These are phyloP conservation scores for Aeminium ludgeri DNA, from an alignment of 495 filamentous ascomycete genomes.

Conservation along the genomic window DNA sequence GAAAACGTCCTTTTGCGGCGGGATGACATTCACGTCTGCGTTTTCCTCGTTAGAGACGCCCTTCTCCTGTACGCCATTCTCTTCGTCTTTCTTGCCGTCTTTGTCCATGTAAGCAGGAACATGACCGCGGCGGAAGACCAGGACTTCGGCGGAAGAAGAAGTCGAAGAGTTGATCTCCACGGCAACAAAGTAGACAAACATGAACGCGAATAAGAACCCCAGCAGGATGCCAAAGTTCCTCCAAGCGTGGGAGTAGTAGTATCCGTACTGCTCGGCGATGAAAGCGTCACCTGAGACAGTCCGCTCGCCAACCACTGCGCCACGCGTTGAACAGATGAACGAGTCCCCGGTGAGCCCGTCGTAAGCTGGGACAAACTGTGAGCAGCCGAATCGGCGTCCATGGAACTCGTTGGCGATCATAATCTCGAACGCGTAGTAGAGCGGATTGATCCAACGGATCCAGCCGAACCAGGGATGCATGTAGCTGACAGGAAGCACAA, in stretches of 20 bases:
- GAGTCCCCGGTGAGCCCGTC: conserved; percentile 3
- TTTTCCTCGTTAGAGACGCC: conserved; percentile 1
- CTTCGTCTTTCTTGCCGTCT: conserved; percentile 9
- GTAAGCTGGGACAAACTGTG: conserved; percentile 6
- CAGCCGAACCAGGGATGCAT: conserved; percentile 28
- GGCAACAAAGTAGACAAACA: conserved; percentile 12
- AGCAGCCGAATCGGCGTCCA: conserved; percentile 8
- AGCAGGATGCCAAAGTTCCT: conserved; percentile 19
- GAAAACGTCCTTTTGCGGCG: conserved; percentile 12
- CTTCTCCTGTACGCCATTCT: conserved; percentile 5
- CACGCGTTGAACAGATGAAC: conserved; percentile 8
- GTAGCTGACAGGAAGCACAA: conserved; percentile 31
- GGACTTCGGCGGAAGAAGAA: conserved; percentile 12
- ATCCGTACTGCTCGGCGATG: conserved; percentile 7
- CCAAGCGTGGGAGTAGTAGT: conserved; percentile 12
- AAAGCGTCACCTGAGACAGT: conserved; percentile 16
- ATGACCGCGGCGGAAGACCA: conserved; percentile 13
- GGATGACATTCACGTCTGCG: conserved; percentile 10
- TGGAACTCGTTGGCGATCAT: conserved; percentile 31
- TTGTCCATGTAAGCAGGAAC: conserved; percentile 9
- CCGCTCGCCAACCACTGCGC: conserved; percentile 4
- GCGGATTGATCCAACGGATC: conserved; percentile 29
- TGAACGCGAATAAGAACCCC: conserved; percentile 14
- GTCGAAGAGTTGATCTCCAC: conserved; percentile 12
- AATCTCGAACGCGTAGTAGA: conserved; percentile 28